Evolutionary conservation across 2,329 filamentous ascomycete genomes (phyloP).

Genomic region (Aspergillus thermomutatus): DNA sequence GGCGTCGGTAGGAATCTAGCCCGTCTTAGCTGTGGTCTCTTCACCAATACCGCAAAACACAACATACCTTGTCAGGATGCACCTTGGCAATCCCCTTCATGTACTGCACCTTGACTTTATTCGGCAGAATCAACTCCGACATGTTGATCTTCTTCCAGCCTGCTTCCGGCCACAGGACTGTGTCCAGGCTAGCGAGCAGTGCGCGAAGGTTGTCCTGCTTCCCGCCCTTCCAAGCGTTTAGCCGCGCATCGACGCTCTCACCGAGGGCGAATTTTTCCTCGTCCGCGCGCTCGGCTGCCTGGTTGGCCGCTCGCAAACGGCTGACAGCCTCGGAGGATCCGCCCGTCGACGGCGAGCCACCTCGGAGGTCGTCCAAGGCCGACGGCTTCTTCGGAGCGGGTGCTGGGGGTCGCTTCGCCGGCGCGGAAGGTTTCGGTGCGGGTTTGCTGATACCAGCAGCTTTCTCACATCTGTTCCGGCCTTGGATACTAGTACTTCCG

Average conservation of each 20-base stretch:
- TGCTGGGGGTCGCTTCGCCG: conserved; percentile 45
- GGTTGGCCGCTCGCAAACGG: conserved; percentile 76
- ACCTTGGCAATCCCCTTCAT: conserved; percentile 99
- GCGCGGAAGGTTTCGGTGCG: conserved; percentile 44
- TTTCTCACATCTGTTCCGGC: conserved; percentile 84
- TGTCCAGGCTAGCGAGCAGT: conserved; percentile 79
- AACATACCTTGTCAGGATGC: conserved; percentile 92
- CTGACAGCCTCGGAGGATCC: conserved; percentile 71
- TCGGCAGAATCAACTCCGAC: conserved; percentile 86
- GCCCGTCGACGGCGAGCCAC: conserved; percentile 41
- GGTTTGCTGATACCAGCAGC: conserved; percentile 67
- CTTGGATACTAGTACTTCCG: conserved; percentile 78
- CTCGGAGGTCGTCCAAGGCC: conserved; percentile 30
- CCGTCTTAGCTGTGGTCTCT: conserved; percentile 2
- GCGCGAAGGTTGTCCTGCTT: conserved; percentile 92
- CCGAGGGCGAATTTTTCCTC: conserved; percentile 88
- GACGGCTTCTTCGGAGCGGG: conserved; percentile 38
- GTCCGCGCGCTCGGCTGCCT: conserved; percentile 79
- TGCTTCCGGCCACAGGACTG: conserved; percentile 84
- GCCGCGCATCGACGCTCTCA: conserved; percentile 77
- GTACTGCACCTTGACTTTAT: conserved; percentile 94
- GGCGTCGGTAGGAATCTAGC: conserved; percentile 60
- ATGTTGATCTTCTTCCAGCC: conserved; percentile 97
- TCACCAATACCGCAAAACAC: conserved; percentile 2
- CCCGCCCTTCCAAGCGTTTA: conserved; percentile 80